Conservation (phyloP, 768 basidiomycete species). For the Xerocomus brunneocitrinus region DNA sequence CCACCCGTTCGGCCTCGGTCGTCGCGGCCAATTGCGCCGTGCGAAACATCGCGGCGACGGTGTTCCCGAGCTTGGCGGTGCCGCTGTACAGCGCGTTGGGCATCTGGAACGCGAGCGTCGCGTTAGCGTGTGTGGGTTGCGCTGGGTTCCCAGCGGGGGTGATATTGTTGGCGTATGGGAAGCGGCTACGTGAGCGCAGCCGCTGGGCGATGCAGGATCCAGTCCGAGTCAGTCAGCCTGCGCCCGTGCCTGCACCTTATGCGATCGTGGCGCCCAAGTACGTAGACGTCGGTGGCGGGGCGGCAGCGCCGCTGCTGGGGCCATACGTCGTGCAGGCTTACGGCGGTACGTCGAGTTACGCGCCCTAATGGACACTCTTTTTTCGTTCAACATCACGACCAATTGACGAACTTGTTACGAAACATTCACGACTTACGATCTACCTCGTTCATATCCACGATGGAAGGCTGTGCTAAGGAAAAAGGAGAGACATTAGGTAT, state of each 20-base stretch:
- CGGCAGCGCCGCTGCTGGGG: slow-evolving; percentile 15
- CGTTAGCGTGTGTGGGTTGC: slow-evolving; percentile 22
- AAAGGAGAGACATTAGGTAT: too few species aligned
- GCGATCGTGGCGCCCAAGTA: not conserved
- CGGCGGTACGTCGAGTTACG: slow-evolving; percentile 10
- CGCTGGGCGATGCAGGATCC: slow-evolving; percentile 24
- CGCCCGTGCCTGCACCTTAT: not conserved
- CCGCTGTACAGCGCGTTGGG: slow-evolving; percentile 22
- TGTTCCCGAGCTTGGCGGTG: slow-evolving; percentile 24
- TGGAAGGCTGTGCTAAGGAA: too few species aligned
- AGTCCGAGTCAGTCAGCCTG: not conserved
- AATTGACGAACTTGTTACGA: not conserved
- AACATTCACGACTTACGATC: not conserved
- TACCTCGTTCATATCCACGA: too few species aligned
- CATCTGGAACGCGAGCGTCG: slow-evolving; percentile 13
- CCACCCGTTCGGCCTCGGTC: slow-evolving; percentile 27
- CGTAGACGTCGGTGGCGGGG: not conserved
- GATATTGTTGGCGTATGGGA: slow-evolving; percentile 20
- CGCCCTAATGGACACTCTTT: not conserved
- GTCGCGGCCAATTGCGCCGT: slow-evolving; percentile 26
- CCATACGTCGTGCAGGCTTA: slow-evolving; percentile 6
- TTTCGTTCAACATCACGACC: not conserved
- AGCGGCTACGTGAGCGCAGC: slow-evolving; percentile 18
- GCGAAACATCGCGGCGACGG: slow-evolving; percentile 17
- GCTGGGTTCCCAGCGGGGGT: slow-evolving; percentile 20